Base-by-base conservation (phyloP, 202 grass and related monocot genomes). In the Panicum virgatum region DNA sequence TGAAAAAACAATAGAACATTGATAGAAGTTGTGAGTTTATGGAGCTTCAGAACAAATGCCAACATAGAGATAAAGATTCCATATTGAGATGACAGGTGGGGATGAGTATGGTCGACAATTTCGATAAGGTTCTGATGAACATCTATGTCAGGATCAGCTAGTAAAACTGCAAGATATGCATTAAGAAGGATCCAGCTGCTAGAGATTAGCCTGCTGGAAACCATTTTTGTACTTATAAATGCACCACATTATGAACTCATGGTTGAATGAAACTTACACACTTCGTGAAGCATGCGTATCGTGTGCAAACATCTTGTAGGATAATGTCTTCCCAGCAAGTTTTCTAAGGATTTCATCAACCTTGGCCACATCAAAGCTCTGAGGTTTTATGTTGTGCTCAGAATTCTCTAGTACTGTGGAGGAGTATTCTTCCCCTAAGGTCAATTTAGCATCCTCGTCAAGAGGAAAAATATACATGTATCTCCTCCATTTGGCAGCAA, bases 401-500 rank as follows among this genome's bases (percentile, higher is more conserved):
- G 57, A 29, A 69, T 69, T 75, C 12, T 88, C 53, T 42, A 83
- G 62, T 65, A 48, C 78, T 58, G 46, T 66, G 57, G 80, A 43
- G 40, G 72, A 73, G 7, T 82, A 34, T 19, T 74, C 82, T 70
- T 83, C 42, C 52, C 47, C 85, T 51, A 62, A 70, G n/a, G 59
- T 77, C 80, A 65, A 82, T 72, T 50, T 53, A 66, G 20, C 65
- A 62, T 88, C 79, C 40, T 84, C 72, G 25, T 91, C 77, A 60
- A 98, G 92, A 45, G 95, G 92, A 74, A 98, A 94, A 64, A 98
- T 94, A 87, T 98, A 98, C 54, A 94, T n/a, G 84, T 95, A 98
- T 61, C 44, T 78, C 73, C 95, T 94, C 95, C 92, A 98, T 90
- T 93, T 95, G 62, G 92, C 95, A 74, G 88, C 26, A 94, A 98